A percentile compares a stretch with the other conserved stretches of the same genome.
Evolutionary conservation across 2,329 filamentous ascomycete genomes (phyloP).

Genomic region (Calcarisporium arbuscula): DNA sequence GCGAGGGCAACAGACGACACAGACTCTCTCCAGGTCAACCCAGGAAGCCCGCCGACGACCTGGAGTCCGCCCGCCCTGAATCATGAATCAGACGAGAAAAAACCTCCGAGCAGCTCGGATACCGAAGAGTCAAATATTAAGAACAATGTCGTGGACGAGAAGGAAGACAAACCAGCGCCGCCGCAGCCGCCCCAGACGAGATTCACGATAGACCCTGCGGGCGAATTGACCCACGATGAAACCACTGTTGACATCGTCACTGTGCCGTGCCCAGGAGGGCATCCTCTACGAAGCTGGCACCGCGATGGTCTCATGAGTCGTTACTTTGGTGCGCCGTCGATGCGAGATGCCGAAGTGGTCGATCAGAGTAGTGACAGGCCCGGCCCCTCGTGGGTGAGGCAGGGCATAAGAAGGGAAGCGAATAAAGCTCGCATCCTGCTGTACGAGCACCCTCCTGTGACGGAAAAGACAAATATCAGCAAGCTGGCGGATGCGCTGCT

Average conservation of each 20-base stretch:
- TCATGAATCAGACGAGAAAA: slow-evolving; percentile 1
- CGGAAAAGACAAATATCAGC: slow-evolving; percentile 36
- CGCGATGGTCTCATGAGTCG: slow-evolving; percentile 41
- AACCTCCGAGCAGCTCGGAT: slow-evolving; percentile 5
- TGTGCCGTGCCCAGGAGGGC: slow-evolving; percentile 47
- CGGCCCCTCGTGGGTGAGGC: slow-evolving; percentile 43
- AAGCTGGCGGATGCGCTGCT: slow-evolving; percentile 41
- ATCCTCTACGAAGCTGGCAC: slow-evolving; percentile 47
- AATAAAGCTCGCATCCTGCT: slow-evolving; percentile 43
- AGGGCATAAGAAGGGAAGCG: slow-evolving; percentile 43
- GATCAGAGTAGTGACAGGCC: slow-evolving; percentile 15
- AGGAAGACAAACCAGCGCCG: slow-evolving; percentile 3
- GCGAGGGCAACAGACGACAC: slow-evolving; percentile 14
- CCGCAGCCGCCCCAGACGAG: slow-evolving; percentile 8
- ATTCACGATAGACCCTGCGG: slow-evolving; percentile 28
- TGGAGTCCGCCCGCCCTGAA: neutral
- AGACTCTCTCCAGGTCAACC: slow-evolving; percentile 21
- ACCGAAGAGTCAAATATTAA: slow-evolving; percentile 11
- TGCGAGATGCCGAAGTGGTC: slow-evolving; percentile 28
- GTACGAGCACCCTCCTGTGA: slow-evolving; percentile 41
- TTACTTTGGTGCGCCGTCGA: slow-evolving; percentile 37
- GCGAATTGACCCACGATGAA: slow-evolving; percentile 38
- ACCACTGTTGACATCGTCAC: slow-evolving; percentile 48
- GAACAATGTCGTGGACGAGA: neutral
- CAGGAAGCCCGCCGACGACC: slow-evolving; percentile 16